Percentiles rank a stretch among this genome's conserved stretches.
Conservation (phyloP, 768 basidiomycete genomes). For the Lepiota venenata region DNA sequence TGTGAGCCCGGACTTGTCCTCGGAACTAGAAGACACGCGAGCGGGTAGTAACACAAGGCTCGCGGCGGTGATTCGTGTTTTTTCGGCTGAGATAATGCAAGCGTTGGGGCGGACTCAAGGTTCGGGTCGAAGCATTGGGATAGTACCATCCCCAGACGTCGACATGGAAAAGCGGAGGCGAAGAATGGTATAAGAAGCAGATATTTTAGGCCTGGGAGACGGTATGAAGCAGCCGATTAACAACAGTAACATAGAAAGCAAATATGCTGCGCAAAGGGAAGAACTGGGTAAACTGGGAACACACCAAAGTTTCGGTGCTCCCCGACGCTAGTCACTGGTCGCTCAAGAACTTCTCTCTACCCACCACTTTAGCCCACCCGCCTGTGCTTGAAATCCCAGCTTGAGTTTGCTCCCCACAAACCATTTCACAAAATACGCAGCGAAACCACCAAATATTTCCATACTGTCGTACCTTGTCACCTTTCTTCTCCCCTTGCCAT, state of each 20-base stretch:
- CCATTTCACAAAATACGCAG: constrained; percentile 51
- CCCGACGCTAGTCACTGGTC: neutral
- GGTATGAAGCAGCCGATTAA: neutral
- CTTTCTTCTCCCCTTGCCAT: constrained; percentile 36
- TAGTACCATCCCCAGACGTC: neutral
- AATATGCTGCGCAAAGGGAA: neutral
- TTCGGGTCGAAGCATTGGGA: too few species aligned
- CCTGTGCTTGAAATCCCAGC: constrained; percentile 49
- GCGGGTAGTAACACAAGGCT: too few species aligned
- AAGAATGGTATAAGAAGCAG: neutral
- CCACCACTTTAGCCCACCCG: constrained; percentile 50
- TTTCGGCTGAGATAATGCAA: too few species aligned
- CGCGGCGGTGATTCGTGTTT: too few species aligned
- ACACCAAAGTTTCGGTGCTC: neutral
- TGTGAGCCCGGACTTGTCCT: too few species aligned
- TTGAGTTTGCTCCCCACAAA: constrained; percentile 40
- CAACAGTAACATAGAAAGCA: neutral
- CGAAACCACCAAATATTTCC: constrained; percentile 54
- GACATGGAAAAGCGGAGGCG: neutral
- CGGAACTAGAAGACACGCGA: too few species aligned
- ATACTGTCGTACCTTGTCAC: constrained; percentile 59
- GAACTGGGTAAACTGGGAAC: neutral
- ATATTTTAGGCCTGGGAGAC: neutral
- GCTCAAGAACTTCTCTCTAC: constrained; percentile 31
- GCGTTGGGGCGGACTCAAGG: too few species aligned